Conservation (phyloP, 1,284 basidiomycete species). For the Abortiporus biennis region DNA sequence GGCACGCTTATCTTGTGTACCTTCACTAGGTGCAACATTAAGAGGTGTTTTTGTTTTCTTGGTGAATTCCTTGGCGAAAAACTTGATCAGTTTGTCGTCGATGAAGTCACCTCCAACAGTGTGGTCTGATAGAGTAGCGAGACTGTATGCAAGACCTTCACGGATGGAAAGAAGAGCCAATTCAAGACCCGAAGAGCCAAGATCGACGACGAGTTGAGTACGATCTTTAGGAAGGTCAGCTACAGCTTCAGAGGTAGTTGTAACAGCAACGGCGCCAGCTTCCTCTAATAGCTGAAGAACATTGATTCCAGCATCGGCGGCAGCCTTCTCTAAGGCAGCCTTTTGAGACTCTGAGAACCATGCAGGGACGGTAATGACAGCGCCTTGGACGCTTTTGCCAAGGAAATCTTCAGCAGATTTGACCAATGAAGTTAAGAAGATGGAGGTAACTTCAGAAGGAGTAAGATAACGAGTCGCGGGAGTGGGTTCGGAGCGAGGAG, state of each 20-base stretch:
- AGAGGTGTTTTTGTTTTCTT: slow-evolving; percentile 91
- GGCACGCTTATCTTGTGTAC: slow-evolving; percentile 75
- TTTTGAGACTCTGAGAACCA: slow-evolving; percentile 72
- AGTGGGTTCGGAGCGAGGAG: slow-evolving; percentile 77
- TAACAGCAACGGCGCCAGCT: slow-evolving; percentile 69
- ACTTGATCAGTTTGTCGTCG: slow-evolving; percentile 81
- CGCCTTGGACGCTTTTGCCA: slow-evolving; percentile 75
- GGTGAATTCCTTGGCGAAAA: slow-evolving; percentile 95
- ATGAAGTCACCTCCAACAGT: slow-evolving; percentile 57
- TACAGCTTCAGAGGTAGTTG: slow-evolving; percentile 42
- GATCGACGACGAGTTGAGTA: slow-evolving; percentile 67
- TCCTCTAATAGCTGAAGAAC: slow-evolving; percentile 87
- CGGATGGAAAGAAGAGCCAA: slow-evolving; percentile 61
- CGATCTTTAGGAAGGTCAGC: slow-evolving; percentile 45
- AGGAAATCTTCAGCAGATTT: slow-evolving; percentile 92
- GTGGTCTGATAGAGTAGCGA: slow-evolving; percentile 42
- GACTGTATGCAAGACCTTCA: slow-evolving; percentile 56
- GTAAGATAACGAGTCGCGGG: slow-evolving; percentile 74
- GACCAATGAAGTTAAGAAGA: slow-evolving; percentile 84
- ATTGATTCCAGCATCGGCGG: slow-evolving; percentile 76
- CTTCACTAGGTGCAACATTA: slow-evolving; percentile 50
- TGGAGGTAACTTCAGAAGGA: slow-evolving; percentile 78
- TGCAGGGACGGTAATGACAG: slow-evolving; percentile 80
- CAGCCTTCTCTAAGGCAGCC: slow-evolving; percentile 68
- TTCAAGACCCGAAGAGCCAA: slow-evolving; percentile 61